A percentile compares a stretch with the other conserved stretches of the same genome.
phyloP scores from a whole-genome alignment of 345 rosid genomes.

The Boechera divaricarpa region DNA sequence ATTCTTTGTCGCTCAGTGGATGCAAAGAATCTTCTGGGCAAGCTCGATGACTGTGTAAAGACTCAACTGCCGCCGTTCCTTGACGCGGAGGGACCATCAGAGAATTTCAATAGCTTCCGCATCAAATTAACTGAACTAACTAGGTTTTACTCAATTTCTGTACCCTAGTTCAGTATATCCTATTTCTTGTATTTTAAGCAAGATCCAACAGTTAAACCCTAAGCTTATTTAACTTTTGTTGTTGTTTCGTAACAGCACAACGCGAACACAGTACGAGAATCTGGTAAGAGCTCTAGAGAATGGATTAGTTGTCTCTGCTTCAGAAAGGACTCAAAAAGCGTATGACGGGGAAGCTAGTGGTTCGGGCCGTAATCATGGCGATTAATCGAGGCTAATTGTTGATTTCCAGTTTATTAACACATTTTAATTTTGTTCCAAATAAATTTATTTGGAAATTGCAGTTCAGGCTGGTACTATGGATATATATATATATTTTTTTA shows the following conservation, averaged over 20 bases:
- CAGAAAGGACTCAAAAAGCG: constrained; percentile 4
- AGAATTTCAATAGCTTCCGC: constrained; percentile 62
- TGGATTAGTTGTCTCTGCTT: constrained; percentile 56
- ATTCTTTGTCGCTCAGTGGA: constrained; percentile 11
- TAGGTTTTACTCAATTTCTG: constrained; percentile 50
- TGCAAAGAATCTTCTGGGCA: neutral
- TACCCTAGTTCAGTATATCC: neutral
- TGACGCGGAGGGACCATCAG: constrained; percentile 40
- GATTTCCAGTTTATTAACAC: neutral
- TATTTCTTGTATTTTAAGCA: constrained; percentile 7
- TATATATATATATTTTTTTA: neutral
- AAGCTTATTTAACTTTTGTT: neutral
- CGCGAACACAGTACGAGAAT: constrained; percentile 65
- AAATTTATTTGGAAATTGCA: neutral
- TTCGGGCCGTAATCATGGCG: constrained; percentile 16
- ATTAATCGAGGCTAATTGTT: neutral
- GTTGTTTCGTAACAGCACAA: constrained; percentile 54
- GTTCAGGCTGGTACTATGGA: neutral
- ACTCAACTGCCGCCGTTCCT: neutral
- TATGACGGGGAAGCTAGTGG: constrained; percentile 20
- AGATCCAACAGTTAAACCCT: neutral
- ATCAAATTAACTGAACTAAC: constrained; percentile 60
- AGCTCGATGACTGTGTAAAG: constrained; percentile 13
- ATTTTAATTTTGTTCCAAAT: neutral
- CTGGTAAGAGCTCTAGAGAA: constrained; percentile 71